These are phyloP conservation scores for Tephrocybe sp. DNA, from an alignment of 768 basidiomycete species.

Conservation along the genomic window DNA sequence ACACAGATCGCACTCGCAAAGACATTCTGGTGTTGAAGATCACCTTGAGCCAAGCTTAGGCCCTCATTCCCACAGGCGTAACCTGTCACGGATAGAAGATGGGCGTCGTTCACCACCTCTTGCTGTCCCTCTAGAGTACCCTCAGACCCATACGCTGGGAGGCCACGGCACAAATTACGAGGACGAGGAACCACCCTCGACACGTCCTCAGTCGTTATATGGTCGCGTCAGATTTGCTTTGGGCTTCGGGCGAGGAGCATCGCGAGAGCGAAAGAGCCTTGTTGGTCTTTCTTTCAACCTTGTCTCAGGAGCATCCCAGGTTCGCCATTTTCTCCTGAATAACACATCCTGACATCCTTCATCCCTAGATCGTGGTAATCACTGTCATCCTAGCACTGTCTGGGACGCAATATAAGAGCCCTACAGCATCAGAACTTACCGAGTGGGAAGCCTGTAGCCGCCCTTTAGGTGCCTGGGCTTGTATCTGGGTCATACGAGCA, in stretches of 20 bases:
- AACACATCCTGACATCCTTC: constrained; percentile 6
- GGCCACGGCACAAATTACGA: constrained; percentile 6
- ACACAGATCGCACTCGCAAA: constrained; percentile 11
- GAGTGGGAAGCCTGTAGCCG: constrained; percentile 67
- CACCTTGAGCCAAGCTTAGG: background rate
- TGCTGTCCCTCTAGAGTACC: background rate
- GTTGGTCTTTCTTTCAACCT: constrained; percentile 54
- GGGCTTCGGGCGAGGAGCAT: constrained; percentile 55
- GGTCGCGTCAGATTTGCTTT: constrained; percentile 37
- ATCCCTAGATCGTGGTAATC: constrained; percentile 47
- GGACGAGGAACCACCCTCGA: background rate
- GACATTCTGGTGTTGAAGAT: constrained; percentile 15
- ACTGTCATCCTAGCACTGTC: constrained; percentile 50
- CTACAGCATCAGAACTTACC: constrained; percentile 33
- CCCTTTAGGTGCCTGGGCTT: constrained; percentile 68
- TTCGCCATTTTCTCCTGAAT: constrained; percentile 9
- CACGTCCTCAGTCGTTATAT: constrained; percentile 25
- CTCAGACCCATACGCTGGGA: constrained; percentile 12
- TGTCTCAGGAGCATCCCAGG: constrained; percentile 50
- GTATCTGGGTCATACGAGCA: constrained; percentile 61
- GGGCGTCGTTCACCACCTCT: constrained; percentile 4
- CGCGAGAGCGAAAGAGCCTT: constrained; percentile 50
- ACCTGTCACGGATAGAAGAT: background rate
- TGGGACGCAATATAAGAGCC: constrained; percentile 45
- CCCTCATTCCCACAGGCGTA: background rate